phyloP scores from a whole-genome alignment of 192 early-diverging fungal species.

The Coemansia sp. region DNA sequence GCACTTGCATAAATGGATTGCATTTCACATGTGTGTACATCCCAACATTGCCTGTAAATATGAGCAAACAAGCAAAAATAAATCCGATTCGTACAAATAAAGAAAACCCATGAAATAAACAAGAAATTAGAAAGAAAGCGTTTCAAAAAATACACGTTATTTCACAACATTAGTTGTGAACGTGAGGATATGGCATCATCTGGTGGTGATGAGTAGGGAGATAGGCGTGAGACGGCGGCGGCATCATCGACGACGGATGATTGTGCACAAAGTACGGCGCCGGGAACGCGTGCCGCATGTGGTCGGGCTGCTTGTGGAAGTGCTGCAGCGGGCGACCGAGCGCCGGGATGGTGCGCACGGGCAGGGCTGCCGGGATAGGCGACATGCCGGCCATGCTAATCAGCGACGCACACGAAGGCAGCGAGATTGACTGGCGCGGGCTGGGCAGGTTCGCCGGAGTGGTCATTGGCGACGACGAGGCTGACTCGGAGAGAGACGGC shows the following conservation, averaged over 20 bases:
- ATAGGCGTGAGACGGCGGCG: conserved; percentile 16
- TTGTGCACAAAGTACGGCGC: conserved; percentile 12
- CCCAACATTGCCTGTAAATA: no score
- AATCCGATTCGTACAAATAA: conserved; percentile 3
- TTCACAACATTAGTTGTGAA: not conserved
- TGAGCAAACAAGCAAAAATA: conserved; percentile 11
- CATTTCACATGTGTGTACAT: not conserved
- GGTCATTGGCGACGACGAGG: conserved; percentile 17
- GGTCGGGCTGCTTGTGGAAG: conserved; percentile 17
- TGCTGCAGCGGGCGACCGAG: not conserved
- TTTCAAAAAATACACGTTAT: not conserved
- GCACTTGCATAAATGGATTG: not conserved
- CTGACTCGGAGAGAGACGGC: conserved; percentile 24
- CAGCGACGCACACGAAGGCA: conserved; percentile 53
- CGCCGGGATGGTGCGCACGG: conserved; percentile 2
- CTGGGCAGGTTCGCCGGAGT: conserved; percentile 1
- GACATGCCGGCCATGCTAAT: conserved; percentile 45
- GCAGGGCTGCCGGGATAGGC: conserved; percentile 7
- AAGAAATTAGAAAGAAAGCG: not conserved
- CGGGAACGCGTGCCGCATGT: conserved; percentile 16
- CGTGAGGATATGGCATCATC: conserved; percentile 9
- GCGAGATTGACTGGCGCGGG: conserved; percentile 23
- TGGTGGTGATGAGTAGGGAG: conserved; percentile 6
- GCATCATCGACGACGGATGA: conserved; percentile 2
- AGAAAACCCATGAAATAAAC: not conserved